Percentiles rank a stretch among this genome's conserved stretches.
These are phyloP conservation scores for Dionaea muscipula DNA, from an alignment of 179 eudicot genomes.

Conservation along the genomic window DNA sequence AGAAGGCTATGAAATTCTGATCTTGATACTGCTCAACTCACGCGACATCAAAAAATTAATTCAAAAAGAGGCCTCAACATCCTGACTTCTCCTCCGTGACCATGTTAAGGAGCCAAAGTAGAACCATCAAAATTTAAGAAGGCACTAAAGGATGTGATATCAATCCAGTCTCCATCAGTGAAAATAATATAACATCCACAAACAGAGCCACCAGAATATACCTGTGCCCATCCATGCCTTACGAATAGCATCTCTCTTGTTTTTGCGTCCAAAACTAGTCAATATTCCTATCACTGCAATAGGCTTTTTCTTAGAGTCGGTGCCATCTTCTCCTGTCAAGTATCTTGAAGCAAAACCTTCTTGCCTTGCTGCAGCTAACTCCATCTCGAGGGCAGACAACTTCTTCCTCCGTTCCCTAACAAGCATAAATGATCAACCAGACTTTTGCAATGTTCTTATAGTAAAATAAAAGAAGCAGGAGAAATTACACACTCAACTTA, in stretches of 20 bases:
- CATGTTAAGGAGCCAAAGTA: too few relatives aligned
- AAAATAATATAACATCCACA: not conserved
- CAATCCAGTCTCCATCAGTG: not conserved
- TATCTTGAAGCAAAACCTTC: slow-evolving; percentile 48
- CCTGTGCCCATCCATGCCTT: slow-evolving; percentile 85
- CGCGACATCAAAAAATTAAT: too few relatives aligned
- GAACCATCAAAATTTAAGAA: too few relatives aligned
- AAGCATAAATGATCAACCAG: slow-evolving; percentile 12
- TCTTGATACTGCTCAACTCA: too few relatives aligned
- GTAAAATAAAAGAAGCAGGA: not conserved
- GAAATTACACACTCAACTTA: not conserved
- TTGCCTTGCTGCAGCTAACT: slow-evolving; percentile 50
- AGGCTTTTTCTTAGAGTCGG: slow-evolving; percentile 36
- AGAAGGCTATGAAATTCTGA: too few relatives aligned
- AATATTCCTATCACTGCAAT: slow-evolving; percentile 50
- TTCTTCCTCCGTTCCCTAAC: slow-evolving; percentile 54
- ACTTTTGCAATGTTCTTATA: not conserved
- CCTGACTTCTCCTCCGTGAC: too few relatives aligned
- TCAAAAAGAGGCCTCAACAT: too few relatives aligned
- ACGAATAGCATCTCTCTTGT: slow-evolving; percentile 69
- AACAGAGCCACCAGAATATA: slow-evolving; percentile 16
- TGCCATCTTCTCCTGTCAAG: slow-evolving; percentile 21
- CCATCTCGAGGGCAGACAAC: slow-evolving; percentile 53
- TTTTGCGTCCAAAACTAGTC: slow-evolving; percentile 61
- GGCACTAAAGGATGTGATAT: not conserved